Evolutionary conservation across 2,329 filamentous ascomycete genomes (phyloP), one percentile per base, ranked within the genome.

Genomic region (Neonectria hederae): DNA sequence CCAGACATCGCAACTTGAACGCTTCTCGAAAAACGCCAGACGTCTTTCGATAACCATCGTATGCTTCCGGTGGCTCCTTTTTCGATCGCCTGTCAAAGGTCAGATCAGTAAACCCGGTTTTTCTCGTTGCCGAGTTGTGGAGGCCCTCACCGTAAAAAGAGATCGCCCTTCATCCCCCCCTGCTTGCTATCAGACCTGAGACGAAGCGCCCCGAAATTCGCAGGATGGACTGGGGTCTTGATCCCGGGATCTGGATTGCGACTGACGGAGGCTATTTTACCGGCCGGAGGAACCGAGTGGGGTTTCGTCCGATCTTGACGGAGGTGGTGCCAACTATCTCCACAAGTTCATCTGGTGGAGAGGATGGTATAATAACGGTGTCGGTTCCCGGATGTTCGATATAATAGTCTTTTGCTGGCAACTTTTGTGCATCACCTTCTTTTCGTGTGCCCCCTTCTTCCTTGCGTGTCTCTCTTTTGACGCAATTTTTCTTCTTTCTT

Each of bases 241-340:
- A 38, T 38, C 49, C 43, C 40, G 26, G 28, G 38, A 57, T 53
- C 40, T 59, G 43, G 22, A 58, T 46, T 49, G 56, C 32, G 62
- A 67, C 54, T 69, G 69, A 72, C 62, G 70, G 70, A 73, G 48
- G n/a, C 19, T 63, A 65, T 70, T 72, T 71, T 14, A 28, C 70
- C 70, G 70, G 57, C 46, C 61, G 69, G 63, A 62, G 59, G 43
- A 35, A 26, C 40, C 51, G 54, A 54, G 42, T 38, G 26, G 45
- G 26, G 54, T 49, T 19, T 60, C 51, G 38, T 60, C 56, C 52
- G 21, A 43, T 64, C 51, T 56, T 46, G 24, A 45, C 13, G 35
- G n/a, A 14, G 21, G 35, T 32, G 10, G 11, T 26, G 24, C 24
- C 24, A 26, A 7, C 24, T 7, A 26, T 26, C 10, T 32, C 30